Conservation (phyloP, 148 eudicot species). For the Persicaria tinctoria region DNA sequence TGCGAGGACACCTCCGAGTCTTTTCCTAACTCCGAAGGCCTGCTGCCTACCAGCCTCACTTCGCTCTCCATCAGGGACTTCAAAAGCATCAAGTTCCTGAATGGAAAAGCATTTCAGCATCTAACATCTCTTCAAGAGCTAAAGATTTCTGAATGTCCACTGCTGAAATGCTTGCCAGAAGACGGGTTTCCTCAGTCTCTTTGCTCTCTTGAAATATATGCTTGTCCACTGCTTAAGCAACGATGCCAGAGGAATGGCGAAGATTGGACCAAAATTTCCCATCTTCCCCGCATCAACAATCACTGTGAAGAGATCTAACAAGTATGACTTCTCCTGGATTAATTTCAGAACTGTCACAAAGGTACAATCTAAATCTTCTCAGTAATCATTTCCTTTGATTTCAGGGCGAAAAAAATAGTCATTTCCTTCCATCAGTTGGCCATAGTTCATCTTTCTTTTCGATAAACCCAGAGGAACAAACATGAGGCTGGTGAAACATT, state of each 20-base stretch:
- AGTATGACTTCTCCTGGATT: background rate
- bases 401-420: too few relatives aligned
- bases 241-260: background rate
- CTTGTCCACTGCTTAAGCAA: background rate
- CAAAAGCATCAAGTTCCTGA: background rate
- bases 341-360: too few relatives aligned
- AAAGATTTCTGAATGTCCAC: background rate
- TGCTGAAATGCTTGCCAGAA: background rate
- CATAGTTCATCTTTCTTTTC: too few relatives aligned
- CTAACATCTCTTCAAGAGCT: background rate
- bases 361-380: too few relatives aligned
- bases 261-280: conserved; percentile 1
- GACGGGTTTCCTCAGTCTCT: background rate
- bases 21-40: background rate
- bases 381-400: too few relatives aligned
- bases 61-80: background rate
- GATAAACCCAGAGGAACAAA: too few relatives aligned
- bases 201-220: background rate
- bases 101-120: background rate
- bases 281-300: background rate
- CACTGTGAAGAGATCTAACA: background rate
- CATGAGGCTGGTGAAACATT: background rate
- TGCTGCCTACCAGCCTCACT: background rate
- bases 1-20: background rate
- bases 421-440: too few relatives aligned